Conservation (phyloP, 2,329 filamentous ascomycete genomes). For the Trichoderma endophyticum region DNA sequence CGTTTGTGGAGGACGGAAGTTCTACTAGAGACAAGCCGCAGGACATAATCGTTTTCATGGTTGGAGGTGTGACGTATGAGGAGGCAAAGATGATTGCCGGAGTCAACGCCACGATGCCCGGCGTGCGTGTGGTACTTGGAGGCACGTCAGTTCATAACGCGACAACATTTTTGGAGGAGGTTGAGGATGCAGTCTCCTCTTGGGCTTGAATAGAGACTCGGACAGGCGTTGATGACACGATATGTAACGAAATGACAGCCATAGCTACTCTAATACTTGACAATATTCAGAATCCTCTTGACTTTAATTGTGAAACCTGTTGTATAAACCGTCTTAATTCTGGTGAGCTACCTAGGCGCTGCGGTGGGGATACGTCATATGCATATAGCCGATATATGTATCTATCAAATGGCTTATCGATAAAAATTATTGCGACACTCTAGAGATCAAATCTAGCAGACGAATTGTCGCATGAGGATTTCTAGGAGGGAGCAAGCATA, state of each 20-base stretch:
- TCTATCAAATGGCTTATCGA: neutral
- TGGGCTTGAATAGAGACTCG: constrained; percentile 67
- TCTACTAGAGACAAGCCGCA: constrained; percentile 92
- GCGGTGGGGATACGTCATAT: neutral
- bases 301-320: neutral
- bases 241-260: neutral
- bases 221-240: constrained; percentile 20
- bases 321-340: neutral
- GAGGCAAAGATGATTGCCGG: constrained; percentile 96
- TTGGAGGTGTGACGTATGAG: constrained; percentile 92
- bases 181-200: constrained; percentile 79
- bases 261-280: neutral
- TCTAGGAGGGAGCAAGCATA: neutral
- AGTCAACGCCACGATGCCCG: constrained; percentile 86
- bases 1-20: constrained; percentile 85
- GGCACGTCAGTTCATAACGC: constrained; percentile 89
- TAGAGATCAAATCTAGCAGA: neutral
- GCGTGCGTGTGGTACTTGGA: constrained; percentile 82
- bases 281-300: neutral
- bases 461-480: neutral
- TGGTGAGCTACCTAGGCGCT: neutral
- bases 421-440: constrained; percentile 8
- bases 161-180: constrained; percentile 81
- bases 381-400: neutral
- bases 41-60: constrained; percentile 91